Conservation (phyloP, 2,329 filamentous ascomycete species). For the Ceratocystiopsis minuta region DNA sequence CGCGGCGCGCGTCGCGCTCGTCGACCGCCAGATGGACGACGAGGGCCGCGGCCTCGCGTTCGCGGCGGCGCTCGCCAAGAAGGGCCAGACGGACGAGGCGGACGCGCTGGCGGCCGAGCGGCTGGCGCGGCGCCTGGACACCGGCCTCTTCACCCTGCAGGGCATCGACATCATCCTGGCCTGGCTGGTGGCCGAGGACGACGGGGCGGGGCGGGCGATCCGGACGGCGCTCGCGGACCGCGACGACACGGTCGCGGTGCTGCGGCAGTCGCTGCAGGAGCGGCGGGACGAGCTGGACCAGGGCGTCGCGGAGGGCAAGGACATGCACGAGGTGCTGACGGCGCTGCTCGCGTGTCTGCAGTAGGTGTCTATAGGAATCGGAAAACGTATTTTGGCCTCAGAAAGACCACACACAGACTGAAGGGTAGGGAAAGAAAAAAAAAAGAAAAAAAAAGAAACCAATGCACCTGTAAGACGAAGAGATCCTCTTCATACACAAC, state of each 20-base stretch:
- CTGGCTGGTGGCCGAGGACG: constrained; percentile 84
- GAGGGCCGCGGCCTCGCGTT: constrained; percentile 8
- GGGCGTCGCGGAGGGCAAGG: constrained; percentile 39
- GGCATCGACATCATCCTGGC: constrained; percentile 70
- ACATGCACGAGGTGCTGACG: constrained; percentile 35
- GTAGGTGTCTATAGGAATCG: constrained; percentile 1
- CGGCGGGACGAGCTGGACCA: constrained; percentile 29
- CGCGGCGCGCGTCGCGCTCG: constrained; percentile 37
- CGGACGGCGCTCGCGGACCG: constrained; percentile 44
- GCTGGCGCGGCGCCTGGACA: constrained; percentile 60
- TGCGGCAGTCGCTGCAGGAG: constrained; percentile 51
- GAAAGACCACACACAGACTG: no score
- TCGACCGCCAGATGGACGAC: constrained; percentile 43
- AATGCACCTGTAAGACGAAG: no score
- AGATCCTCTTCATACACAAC: no score
- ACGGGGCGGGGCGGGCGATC: constrained; percentile 50
- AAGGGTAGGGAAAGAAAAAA: no score
- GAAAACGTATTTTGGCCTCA: not conserved
- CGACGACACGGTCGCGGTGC: constrained; percentile 43
- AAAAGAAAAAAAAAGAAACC: not conserved
- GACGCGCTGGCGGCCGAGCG: constrained; percentile 51
- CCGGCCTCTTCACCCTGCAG: constrained; percentile 69
- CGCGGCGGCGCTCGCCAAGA: constrained; percentile 30
- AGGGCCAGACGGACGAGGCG: constrained; percentile 27
- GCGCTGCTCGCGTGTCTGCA: constrained; percentile 33